Evolutionary conservation across 2,329 filamentous ascomycete genomes (phyloP).

Genomic region (Paraphaeosphaeria sporulosa): DNA sequence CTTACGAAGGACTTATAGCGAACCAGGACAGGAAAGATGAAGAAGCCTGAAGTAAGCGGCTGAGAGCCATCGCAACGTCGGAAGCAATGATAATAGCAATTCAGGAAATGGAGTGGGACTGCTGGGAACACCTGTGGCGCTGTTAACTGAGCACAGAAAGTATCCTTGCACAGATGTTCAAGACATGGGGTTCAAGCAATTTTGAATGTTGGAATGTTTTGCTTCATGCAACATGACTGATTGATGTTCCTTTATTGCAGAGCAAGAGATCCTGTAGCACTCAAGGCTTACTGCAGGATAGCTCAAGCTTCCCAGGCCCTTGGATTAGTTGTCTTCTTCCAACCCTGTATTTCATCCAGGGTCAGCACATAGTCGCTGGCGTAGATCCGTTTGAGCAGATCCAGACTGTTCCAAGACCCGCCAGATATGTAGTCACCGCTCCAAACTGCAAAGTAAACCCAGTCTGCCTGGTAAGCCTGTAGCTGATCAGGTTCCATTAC

Average conservation of each 20-base stretch:
- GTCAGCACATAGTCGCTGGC: conserved; percentile 36
- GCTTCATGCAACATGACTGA: background rate
- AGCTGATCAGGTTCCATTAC: conserved; percentile 54
- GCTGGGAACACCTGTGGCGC: background rate
- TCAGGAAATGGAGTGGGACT: conserved; percentile 16
- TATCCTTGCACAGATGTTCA: background rate
- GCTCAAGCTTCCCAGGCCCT: background rate
- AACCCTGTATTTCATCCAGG: conserved; percentile 39
- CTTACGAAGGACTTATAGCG: background rate
- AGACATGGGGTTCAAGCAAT: background rate
- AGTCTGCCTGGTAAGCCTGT: conserved; percentile 56
- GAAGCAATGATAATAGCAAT: background rate
- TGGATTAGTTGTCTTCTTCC: conserved; percentile 19
- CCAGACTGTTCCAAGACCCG: conserved; percentile 51
- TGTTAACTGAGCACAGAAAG: background rate
- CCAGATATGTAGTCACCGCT: conserved; percentile 54
- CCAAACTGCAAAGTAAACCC: conserved; percentile 60
- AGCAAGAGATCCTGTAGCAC: background rate
- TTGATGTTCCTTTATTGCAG: background rate
- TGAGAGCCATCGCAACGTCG: background rate
- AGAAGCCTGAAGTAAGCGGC: background rate
- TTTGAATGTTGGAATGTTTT: background rate
- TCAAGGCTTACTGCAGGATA: background rate
- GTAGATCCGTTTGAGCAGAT: conserved; percentile 50
- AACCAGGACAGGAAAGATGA: background rate